A percentile compares a stretch with the other conserved stretches of the same genome.
Conservation (phyloP, 1,139 yeast genomes). For the Meyerozyma elateridarum region DNA sequence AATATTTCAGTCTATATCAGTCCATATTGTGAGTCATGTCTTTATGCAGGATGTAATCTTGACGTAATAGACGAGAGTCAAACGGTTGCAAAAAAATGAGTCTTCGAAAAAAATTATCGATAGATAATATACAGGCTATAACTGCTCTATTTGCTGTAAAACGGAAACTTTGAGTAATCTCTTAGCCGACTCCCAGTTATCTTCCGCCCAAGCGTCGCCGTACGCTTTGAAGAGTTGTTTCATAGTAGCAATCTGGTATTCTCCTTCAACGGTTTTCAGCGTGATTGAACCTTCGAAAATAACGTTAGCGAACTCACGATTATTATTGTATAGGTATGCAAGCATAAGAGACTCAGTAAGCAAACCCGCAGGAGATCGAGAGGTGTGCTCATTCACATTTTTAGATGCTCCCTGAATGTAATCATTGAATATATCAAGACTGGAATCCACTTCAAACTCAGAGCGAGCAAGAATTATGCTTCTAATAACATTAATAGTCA, state of each 20-base stretch:
- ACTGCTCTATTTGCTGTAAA: not conserved
- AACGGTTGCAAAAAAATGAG: no score
- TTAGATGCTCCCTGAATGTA: constrained; percentile 38
- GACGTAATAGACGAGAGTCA: no score
- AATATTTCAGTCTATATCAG: no score
- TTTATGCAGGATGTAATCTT: no score
- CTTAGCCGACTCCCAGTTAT: constrained; percentile 28
- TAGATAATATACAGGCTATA: not conserved
- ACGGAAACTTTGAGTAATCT: constrained; percentile 7
- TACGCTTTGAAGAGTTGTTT: constrained; percentile 48
- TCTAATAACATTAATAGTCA: constrained; percentile 38
- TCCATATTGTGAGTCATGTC: constrained; percentile 2
- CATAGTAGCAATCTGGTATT: constrained; percentile 38
- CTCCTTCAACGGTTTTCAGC: constrained; percentile 37
- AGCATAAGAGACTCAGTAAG: constrained; percentile 52
- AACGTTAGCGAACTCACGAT: constrained; percentile 59
- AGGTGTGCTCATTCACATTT: constrained; percentile 28
- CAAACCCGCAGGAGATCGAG: constrained; percentile 41
- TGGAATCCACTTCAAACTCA: constrained; percentile 38
- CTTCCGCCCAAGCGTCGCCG: constrained; percentile 47
- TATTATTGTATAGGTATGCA: constrained; percentile 44
- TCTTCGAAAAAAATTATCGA: not conserved
- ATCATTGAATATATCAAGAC: constrained; percentile 50
- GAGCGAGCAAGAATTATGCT: constrained; percentile 44
- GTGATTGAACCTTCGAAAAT: constrained; percentile 52